Evolutionary conservation across 208 protist genomes (phyloP).

Genomic region (Crithidia acanthocephali): DNA sequence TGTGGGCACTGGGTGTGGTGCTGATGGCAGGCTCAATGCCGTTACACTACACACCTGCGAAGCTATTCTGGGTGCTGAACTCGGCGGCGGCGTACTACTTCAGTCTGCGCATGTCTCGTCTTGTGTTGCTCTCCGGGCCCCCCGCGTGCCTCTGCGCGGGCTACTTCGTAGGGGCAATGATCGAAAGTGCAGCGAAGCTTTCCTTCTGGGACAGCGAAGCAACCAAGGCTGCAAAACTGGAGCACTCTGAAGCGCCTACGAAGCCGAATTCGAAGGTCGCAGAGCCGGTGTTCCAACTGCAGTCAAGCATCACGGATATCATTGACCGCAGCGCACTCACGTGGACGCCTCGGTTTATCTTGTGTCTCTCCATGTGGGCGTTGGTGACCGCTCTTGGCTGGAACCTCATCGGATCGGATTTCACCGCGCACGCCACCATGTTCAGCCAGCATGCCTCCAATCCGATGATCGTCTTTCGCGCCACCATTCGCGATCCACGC

Average conservation of each 20-base stretch:
- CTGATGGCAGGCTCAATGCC: constrained; percentile 5
- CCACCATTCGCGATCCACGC: constrained; percentile 27
- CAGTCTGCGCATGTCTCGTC: constrained; percentile 56
- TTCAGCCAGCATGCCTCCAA: constrained; percentile 21
- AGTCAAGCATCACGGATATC: not conserved
- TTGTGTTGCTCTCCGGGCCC: constrained; percentile 62
- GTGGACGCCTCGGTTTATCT: not conserved
- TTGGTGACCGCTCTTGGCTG: not conserved
- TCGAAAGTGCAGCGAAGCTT: constrained; percentile 20
- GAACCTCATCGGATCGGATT: constrained; percentile 6
- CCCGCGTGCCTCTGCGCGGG: constrained; percentile 39
- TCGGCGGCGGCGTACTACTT: constrained; percentile 64
- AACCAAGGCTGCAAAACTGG: not conserved
- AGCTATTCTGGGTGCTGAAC: constrained; percentile 53
- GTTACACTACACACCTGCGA: constrained; percentile 4
- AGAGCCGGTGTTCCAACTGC: not conserved
- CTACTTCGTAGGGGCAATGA: constrained; percentile 25
- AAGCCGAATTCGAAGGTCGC: not conserved
- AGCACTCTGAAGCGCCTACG: not conserved
- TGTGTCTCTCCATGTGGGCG: constrained; percentile 14
- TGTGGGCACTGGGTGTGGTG: constrained; percentile 17
- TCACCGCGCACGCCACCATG: not conserved
- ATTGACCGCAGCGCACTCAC: constrained; percentile 4
- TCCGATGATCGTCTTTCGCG: constrained; percentile 38
- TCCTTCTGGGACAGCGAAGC: not conserved